Evolutionary conservation across 345 rosid genomes (phyloP).

Genomic region (Dipteronia dyeriana): DNA sequence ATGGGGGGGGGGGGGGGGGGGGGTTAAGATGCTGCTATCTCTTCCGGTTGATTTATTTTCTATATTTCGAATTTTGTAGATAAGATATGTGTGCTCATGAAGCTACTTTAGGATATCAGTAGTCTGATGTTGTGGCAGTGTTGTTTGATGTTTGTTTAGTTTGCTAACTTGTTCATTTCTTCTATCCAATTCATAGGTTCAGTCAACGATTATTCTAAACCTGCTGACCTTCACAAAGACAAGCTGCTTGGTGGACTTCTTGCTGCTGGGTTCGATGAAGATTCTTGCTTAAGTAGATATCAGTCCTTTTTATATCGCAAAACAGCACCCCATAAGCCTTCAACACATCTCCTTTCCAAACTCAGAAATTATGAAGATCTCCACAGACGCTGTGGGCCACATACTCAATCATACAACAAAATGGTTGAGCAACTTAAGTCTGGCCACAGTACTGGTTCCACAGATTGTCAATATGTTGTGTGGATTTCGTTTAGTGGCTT

Average conservation of each 20-base stretch:
- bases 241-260: slow-evolving; percentile 56
- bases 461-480: slow-evolving; percentile 60
- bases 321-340: slow-evolving; percentile 52
- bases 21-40: too few species aligned
- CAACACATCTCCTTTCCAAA: slow-evolving; percentile 55
- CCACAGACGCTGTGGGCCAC: slow-evolving; percentile 64
- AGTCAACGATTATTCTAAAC: slow-evolving; percentile 27
- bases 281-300: slow-evolving; percentile 57
- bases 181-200: slow-evolving; percentile 22
- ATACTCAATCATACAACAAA: slow-evolving; percentile 40
- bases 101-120: not conserved
- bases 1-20: too few species aligned
- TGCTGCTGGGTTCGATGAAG: slow-evolving; percentile 51
- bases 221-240: slow-evolving; percentile 22
- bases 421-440: slow-evolving; percentile 35
- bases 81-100: not conserved
- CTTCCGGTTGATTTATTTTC: not conserved
- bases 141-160: not conserved
- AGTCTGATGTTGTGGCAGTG: slow-evolving; percentile 5
- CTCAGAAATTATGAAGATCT: slow-evolving; percentile 62
- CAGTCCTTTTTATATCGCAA: slow-evolving; percentile 49
- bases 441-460: slow-evolving; percentile 19
- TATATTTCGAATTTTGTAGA: not conserved
- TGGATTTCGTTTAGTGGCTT: slow-evolving; percentile 71
- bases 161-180: slow-evolving; percentile 2